A percentile compares a stretch with the other conserved stretches of the same genome.
phyloP scores from a whole-genome alignment of 176 grass and related monocot species.

The Oryza glumipatula region DNA sequence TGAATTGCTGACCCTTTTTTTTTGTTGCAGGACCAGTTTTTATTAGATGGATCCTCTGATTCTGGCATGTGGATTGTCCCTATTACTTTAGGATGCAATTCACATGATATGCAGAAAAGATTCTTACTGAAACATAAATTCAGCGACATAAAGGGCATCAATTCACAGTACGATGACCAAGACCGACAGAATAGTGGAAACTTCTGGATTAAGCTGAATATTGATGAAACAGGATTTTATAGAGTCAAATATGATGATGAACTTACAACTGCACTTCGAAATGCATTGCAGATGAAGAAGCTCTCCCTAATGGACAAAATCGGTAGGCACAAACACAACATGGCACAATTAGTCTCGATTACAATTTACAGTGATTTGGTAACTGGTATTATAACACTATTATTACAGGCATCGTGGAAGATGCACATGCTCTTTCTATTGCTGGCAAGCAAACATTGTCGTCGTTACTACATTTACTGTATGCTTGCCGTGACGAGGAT shows the following conservation, averaged over 20 bases:
- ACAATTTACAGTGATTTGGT: slow-evolving; percentile 12
- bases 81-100: slow-evolving; percentile 60
- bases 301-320: slow-evolving; percentile 80
- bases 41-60: slow-evolving; percentile 67
- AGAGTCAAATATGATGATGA: slow-evolving; percentile 82
- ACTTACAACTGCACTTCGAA: slow-evolving; percentile 68
- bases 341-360: slow-evolving; percentile 17
- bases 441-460: slow-evolving; percentile 70
- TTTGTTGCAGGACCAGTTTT: slow-evolving; percentile 77
- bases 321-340: slow-evolving; percentile 46
- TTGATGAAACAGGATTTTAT: slow-evolving; percentile 88
- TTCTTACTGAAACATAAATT: slow-evolving; percentile 64
- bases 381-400: slow-evolving; percentile 22
- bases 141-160: slow-evolving; percentile 53
- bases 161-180: slow-evolving; percentile 35
- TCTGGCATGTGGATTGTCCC: slow-evolving; percentile 83
- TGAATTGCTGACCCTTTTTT: slow-evolving; percentile 19
- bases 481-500: slow-evolving; percentile 54
- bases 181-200: slow-evolving; percentile 22
- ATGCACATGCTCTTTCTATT: slow-evolving; percentile 71
- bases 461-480: slow-evolving; percentile 69
- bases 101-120: slow-evolving; percentile 61
- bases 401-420: slow-evolving; percentile 77
- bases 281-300: slow-evolving; percentile 64
- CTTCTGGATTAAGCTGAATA: slow-evolving; percentile 89